These are phyloP conservation scores for Pseudoneurospora amorphoporcata DNA, from an alignment of 495 filamentous ascomycete species.

Conservation along the genomic window DNA sequence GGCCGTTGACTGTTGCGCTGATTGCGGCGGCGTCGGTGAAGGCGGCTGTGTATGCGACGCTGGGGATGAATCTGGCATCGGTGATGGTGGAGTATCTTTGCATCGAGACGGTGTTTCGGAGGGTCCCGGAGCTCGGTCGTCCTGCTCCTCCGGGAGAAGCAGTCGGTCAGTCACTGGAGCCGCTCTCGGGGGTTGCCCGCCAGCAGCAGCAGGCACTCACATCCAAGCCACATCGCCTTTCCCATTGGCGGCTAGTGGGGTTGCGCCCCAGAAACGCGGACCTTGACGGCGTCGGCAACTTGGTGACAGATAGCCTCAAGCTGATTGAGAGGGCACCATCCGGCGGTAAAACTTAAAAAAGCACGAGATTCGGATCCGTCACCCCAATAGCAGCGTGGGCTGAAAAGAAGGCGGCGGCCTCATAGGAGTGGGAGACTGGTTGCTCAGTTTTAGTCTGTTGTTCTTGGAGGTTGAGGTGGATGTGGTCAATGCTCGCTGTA, in stretches of 20 bases:
- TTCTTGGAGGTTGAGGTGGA: too few relatives aligned
- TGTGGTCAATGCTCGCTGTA: too few relatives aligned
- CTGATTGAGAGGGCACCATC: not conserved
- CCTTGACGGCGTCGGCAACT: not conserved
- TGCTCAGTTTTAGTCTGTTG: too few relatives aligned
- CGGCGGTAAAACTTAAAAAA: not conserved
- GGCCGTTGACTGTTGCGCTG: constrained; percentile 47
- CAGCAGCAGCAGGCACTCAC: not conserved
- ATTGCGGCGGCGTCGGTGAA: constrained; percentile 24
- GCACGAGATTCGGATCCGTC: not conserved
- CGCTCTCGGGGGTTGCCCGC: not conserved
- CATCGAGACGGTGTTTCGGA: constrained; percentile 36
- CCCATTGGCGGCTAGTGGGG: not conserved
- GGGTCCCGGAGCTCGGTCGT: not conserved
- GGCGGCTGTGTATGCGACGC: constrained; percentile 25
- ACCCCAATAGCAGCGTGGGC: not conserved
- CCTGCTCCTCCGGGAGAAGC: not conserved
- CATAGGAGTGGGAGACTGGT: too few relatives aligned
- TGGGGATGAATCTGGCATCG: constrained; percentile 30
- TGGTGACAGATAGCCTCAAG: not conserved
- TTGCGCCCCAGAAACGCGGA: not conserved
- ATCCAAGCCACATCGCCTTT: not conserved
- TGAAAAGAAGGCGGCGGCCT: too few relatives aligned
- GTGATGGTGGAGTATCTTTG: constrained; percentile 45
- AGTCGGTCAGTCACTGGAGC: not conserved